These are phyloP conservation scores for Arxiozyma slooffiae DNA, from an alignment of 1,139 yeast genomes.

Conservation along the genomic window DNA sequence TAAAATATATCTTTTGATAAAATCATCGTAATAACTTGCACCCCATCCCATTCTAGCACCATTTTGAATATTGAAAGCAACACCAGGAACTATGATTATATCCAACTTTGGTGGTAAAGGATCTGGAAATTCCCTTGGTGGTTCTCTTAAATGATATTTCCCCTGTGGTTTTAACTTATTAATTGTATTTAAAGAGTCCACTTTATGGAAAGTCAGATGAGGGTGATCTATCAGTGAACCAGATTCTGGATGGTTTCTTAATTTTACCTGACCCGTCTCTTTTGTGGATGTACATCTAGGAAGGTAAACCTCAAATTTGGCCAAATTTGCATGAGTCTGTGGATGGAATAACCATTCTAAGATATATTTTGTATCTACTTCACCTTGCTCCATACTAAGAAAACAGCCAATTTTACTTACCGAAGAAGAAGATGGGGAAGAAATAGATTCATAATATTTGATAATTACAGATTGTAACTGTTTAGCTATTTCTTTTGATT, in stretches of 20 bases:
- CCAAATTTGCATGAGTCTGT: neutral
- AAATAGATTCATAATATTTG: neutral
- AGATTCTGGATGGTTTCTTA: constrained; percentile 9
- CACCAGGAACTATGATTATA: constrained; percentile 72
- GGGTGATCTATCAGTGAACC: constrained; percentile 23
- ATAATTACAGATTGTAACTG: constrained; percentile 4
- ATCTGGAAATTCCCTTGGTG: constrained; percentile 31
- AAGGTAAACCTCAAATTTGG: constrained; percentile 15
- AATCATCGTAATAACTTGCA: constrained; percentile 85
- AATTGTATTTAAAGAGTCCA: constrained; percentile 39
- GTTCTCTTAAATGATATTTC: constrained; percentile 59
- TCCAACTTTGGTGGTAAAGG: constrained; percentile 39
- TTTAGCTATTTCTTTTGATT: constrained; percentile 11
- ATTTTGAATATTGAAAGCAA: constrained; percentile 49
- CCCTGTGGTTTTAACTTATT: constrained; percentile 53
- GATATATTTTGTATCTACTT: constrained; percentile 21
- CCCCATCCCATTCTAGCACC: constrained; percentile 80
- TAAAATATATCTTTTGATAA: constrained; percentile 41
- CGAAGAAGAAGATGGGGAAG: neutral
- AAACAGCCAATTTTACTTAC: constrained; percentile 20
- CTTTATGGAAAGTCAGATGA: constrained; percentile 50
- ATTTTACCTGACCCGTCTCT: constrained; percentile 18
- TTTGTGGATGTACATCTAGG: constrained; percentile 27
- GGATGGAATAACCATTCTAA: constrained; percentile 14
- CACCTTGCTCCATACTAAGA: constrained; percentile 28